These are phyloP conservation scores for Syncephalastrum contaminatum DNA, from an alignment of 371 early-diverging fungal genomes.

Conservation along the genomic window DNA sequence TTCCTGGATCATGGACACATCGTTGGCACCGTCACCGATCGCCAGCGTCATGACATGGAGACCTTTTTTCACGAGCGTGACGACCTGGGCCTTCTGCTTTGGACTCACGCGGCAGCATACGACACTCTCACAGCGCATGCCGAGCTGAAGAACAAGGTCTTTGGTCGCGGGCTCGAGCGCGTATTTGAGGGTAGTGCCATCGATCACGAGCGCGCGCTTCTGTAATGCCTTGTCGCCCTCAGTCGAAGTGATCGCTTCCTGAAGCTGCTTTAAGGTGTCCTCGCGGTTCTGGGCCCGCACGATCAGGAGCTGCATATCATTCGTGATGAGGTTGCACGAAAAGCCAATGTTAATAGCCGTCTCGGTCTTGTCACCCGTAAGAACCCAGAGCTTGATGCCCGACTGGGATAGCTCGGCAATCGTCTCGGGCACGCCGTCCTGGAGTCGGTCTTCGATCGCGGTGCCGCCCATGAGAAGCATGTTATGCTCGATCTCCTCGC, in stretches of 20 bases:
- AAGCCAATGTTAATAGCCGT: constrained; percentile 86
- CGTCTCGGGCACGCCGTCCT: constrained; percentile 83
- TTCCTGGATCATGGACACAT: constrained; percentile 92
- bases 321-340: constrained; percentile 71
- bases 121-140: constrained; percentile 72
- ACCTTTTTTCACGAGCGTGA: constrained; percentile 45
- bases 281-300: constrained; percentile 61
- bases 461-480: constrained; percentile 85
- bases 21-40: constrained; percentile 94
- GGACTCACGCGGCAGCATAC: constrained; percentile 91
- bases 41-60: constrained; percentile 73
- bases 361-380: constrained; percentile 94
- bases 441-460: constrained; percentile 92
- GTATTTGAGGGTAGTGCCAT: constrained; percentile 84
- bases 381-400: constrained; percentile 93
- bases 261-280: constrained; percentile 56
- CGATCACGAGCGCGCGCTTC: constrained; percentile 84
- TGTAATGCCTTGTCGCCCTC: constrained; percentile 13
- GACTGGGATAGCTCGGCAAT: constrained; percentile 77
- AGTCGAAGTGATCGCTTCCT: constrained; percentile 50
- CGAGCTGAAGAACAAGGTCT: constrained; percentile 63
- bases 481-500: constrained; percentile 72
- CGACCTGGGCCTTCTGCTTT: constrained; percentile 87
- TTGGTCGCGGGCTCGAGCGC: constrained; percentile 64
- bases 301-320: constrained; percentile 69